phyloP scores from a whole-genome alignment of 441 rosid species.

The Breynia disticha region DNA sequence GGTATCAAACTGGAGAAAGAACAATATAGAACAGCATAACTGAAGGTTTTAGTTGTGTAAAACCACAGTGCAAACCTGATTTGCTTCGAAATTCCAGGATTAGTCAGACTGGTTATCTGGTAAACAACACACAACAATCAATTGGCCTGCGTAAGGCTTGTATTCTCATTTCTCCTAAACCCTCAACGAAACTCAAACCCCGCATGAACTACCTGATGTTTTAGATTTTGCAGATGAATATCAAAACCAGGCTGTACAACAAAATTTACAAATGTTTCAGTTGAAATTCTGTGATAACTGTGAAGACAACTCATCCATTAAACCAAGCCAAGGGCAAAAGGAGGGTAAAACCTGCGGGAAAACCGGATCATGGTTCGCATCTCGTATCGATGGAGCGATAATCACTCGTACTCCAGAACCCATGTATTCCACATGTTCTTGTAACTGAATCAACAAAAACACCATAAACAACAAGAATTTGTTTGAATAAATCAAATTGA shows the following conservation, averaged over 20 bases:
- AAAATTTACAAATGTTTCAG: slow-evolving; percentile 10
- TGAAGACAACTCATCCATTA: too few relatives aligned
- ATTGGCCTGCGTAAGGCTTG: background rate
- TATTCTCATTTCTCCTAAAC: background rate
- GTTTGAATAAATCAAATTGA: slow-evolving; percentile 4
- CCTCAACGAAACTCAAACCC: slow-evolving; percentile 1
- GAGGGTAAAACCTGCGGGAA: slow-evolving; percentile 70
- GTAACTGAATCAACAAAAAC: slow-evolving; percentile 49
- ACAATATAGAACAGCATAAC: background rate
- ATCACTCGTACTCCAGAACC: slow-evolving; percentile 58
- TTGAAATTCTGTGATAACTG: background rate
- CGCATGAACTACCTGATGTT: slow-evolving; percentile 49
- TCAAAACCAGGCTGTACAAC: slow-evolving; percentile 74
- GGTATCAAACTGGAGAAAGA: too few relatives aligned
- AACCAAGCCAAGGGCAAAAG: too few relatives aligned
- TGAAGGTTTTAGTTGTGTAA: background rate
- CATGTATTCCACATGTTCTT: slow-evolving; percentile 68
- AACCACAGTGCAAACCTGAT: slow-evolving; percentile 39
- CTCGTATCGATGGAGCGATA: slow-evolving; percentile 78
- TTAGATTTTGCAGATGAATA: slow-evolving; percentile 33
- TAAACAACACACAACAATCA: slow-evolving; percentile 6
- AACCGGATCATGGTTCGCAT: slow-evolving; percentile 88
- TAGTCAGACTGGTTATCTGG: slow-evolving; percentile 64
- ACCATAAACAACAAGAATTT: background rate
- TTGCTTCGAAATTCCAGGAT: slow-evolving; percentile 76